A percentile compares a stretch with the other conserved stretches of the same genome.
Conservation (phyloP, 1,139 yeast species). For the Casaregolazyma suthepensis region DNA sequence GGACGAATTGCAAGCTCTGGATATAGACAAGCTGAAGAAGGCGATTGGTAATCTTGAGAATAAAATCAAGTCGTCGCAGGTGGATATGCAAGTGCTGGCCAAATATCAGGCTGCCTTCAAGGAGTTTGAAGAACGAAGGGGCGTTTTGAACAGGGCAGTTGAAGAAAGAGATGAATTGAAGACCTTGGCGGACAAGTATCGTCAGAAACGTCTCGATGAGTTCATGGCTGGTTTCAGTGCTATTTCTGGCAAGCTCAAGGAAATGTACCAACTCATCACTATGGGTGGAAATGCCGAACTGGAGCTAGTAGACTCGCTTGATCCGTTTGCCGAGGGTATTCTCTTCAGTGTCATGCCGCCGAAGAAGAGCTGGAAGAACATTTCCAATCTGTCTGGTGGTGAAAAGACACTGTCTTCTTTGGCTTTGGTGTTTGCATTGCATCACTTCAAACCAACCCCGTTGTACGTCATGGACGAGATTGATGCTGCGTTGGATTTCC, state of each 20-base stretch:
- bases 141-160: conserved; percentile 64
- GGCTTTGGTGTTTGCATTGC: conserved; percentile 94
- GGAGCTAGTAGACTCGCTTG: conserved; percentile 90
- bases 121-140: conserved; percentile 59
- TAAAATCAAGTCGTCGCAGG: conserved; percentile 51
- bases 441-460: conserved; percentile 95
- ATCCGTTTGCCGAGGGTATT: conserved; percentile 98
- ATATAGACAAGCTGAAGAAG: conserved; percentile 44
- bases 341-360: conserved; percentile 99
- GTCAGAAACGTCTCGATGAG: conserved; percentile 71
- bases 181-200: conserved; percentile 59
- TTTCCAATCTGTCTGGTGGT: conserved; percentile 93
- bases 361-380: conserved; percentile 94
- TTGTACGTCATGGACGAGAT: conserved; percentile 98
- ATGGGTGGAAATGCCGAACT: conserved; percentile 99
- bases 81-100: conserved; percentile 68
- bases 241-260: conserved; percentile 84
- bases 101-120: conserved; percentile 65
- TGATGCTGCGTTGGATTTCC: conserved; percentile 96
- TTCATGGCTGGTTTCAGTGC: conserved; percentile 89
- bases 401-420: conserved; percentile 93
- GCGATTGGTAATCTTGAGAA: conserved; percentile 49
- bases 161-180: conserved; percentile 60
- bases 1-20: conserved; percentile 48
- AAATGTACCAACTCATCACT: conserved; percentile 97